Percentiles rank a stretch among this genome's conserved stretches.
phyloP scores from a whole-genome alignment of 345 rosid genomes.

The Odontarrhena argentea region DNA sequence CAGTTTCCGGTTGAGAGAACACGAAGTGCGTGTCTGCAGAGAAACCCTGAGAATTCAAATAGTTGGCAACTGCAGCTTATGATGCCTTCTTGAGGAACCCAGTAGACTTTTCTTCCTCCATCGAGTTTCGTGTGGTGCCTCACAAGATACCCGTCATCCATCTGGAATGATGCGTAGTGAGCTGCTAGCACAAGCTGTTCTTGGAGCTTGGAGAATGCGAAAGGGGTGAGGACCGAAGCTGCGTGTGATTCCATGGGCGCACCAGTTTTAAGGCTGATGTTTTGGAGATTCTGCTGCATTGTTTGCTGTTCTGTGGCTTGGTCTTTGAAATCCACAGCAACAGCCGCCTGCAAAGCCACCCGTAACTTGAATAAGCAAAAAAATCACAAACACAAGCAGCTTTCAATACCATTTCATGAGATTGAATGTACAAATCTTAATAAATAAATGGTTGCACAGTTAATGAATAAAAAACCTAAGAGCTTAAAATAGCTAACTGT shows the following conservation, averaged over 20 bases:
- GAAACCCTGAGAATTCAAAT: slow-evolving; percentile 95
- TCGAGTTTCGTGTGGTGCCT: slow-evolving; percentile 93
- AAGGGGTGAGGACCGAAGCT: slow-evolving; percentile 82
- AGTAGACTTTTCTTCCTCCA: slow-evolving; percentile 89
- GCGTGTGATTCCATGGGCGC: slow-evolving; percentile 98
- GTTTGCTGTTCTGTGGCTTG: slow-evolving; percentile 95
- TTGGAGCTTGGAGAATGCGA: slow-evolving; percentile 95
- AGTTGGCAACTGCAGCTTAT: slow-evolving; percentile 93
- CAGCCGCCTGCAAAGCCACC: slow-evolving; percentile 60
- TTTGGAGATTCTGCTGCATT: slow-evolving; percentile 95
- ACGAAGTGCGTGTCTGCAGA: slow-evolving; percentile 89
- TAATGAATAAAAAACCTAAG: neutral
- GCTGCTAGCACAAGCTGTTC: slow-evolving; percentile 94
- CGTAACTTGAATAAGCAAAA: neutral
- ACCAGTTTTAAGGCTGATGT: slow-evolving; percentile 81
- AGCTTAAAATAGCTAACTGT: slow-evolving; percentile 13
- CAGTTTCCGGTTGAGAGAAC: slow-evolving; percentile 92
- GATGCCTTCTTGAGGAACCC: slow-evolving; percentile 86
- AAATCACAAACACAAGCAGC: neutral
- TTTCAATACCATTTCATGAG: neutral
- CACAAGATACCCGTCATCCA: slow-evolving; percentile 82
- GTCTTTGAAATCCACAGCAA: slow-evolving; percentile 89
- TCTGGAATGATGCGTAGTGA: slow-evolving; percentile 88
- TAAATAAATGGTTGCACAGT: neutral
- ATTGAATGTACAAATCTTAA: neutral